A percentile compares a stretch with the other conserved stretches of the same genome.
These are phyloP conservation scores for Cordyceps javanica DNA, from an alignment of 2,329 filamentous ascomycete genomes.

Conservation along the genomic window DNA sequence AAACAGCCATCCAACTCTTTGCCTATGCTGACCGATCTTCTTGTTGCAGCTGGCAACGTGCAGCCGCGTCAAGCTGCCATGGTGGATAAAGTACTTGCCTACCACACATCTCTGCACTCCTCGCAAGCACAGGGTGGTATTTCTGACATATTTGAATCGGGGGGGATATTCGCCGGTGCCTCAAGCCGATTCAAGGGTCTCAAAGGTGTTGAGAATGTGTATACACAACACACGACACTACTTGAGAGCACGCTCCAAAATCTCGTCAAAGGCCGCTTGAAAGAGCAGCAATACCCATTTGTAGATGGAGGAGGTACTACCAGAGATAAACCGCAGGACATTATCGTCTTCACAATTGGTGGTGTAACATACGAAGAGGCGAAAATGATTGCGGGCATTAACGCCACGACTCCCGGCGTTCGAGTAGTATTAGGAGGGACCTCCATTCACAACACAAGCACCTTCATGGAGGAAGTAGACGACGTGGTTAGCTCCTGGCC, in stretches of 20 bases:
- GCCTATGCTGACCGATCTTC: conserved; percentile 77
- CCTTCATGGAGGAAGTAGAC: conserved; percentile 87
- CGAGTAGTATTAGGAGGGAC: conserved; percentile 87
- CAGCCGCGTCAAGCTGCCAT: conserved; percentile 69
- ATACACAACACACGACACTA: conserved; percentile 91
- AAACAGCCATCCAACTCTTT: conserved; percentile 80
- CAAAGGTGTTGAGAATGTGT: conserved; percentile 97
- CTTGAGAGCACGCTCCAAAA: conserved; percentile 85
- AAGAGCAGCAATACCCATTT: conserved; percentile 86
- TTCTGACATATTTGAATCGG: conserved; percentile 84
- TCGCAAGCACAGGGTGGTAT: conserved; percentile 71
- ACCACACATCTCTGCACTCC: conserved; percentile 80
- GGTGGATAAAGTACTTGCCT: conserved; percentile 74
- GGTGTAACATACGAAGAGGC: conserved; percentile 95
- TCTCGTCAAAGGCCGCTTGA: conserved; percentile 83
- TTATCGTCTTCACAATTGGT: conserved; percentile 90
- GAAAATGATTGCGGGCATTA: conserved; percentile 91
- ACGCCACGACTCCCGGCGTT: conserved; percentile 82
- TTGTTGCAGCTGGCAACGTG: conserved; percentile 77
- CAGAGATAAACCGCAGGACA: conserved; percentile 92
- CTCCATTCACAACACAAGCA: conserved; percentile 76
- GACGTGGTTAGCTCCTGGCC: conserved; percentile 86
- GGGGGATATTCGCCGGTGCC: conserved; percentile 85
- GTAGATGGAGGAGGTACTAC: conserved; percentile 82
- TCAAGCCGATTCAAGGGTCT: conserved; percentile 86